Evolutionary conservation across 805 yeast species (phyloP).

Genomic region (Myxozyma melibiosi): DNA sequence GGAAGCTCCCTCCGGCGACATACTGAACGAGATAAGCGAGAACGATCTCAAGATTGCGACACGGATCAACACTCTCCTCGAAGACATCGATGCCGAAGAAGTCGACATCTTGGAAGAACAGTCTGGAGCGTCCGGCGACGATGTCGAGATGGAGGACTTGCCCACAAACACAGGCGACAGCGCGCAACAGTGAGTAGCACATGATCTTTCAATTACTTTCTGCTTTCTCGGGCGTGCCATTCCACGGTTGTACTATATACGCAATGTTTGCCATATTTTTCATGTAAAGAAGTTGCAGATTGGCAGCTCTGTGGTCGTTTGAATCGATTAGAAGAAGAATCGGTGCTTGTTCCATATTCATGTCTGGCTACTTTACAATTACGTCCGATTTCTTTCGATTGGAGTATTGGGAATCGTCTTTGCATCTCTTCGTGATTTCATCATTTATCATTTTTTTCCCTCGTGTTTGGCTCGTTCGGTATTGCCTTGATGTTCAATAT

Average conservation of each 20-base stretch:
- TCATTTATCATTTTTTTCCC: background rate
- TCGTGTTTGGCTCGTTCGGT: background rate
- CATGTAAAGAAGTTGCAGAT: too few relatives aligned
- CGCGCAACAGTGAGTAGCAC: constrained; percentile 27
- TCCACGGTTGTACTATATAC: background rate
- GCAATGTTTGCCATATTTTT: background rate
- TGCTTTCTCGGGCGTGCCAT: constrained; percentile 3
- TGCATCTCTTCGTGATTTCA: background rate
- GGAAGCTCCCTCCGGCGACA: constrained; percentile 65
- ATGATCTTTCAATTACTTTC: background rate
- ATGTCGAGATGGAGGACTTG: constrained; percentile 30
- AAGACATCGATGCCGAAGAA: constrained; percentile 42
- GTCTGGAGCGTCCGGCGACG: constrained; percentile 14
- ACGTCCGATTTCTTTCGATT: background rate
- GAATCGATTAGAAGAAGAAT: too few relatives aligned
- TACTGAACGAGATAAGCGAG: constrained; percentile 54
- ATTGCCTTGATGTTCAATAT: background rate
- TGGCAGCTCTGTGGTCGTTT: background rate
- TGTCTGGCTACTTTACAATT: background rate
- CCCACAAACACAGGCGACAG: background rate
- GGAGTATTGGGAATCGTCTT: constrained; percentile 3
- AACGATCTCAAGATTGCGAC: constrained; percentile 57
- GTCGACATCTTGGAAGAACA: constrained; percentile 23
- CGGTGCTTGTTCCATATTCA: too few relatives aligned
- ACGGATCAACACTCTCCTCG: constrained; percentile 54